Conservation (phyloP, 257 asterid genomes). For the Osmanthus fragrans region DNA sequence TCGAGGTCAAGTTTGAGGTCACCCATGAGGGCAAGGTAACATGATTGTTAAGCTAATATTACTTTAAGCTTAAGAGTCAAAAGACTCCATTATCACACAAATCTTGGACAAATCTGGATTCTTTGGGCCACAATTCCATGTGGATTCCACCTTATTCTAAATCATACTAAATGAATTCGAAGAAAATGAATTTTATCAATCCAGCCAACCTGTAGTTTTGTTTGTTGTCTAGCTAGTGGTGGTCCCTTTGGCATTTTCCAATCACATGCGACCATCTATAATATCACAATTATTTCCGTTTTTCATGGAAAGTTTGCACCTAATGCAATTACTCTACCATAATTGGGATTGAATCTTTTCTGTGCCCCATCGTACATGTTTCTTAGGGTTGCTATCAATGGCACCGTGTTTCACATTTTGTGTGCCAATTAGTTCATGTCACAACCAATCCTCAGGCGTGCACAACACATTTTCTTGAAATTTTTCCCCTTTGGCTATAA, state of each 20-base stretch:
- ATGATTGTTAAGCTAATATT: background rate
- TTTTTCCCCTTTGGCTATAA: background rate
- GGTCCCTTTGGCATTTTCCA: conserved; percentile 18
- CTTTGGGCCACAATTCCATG: conserved; percentile 5
- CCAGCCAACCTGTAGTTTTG: conserved; percentile 30
- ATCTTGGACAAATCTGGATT: background rate
- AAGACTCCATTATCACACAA: conserved; percentile 13
- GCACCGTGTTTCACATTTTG: no score
- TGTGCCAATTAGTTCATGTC: no score
- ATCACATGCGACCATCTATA: conserved; percentile 7
- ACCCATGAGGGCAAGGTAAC: no score
- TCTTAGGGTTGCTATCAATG: background rate
- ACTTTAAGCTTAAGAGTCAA: conserved; percentile 16
- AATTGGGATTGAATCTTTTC: background rate
- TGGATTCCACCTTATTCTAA: background rate
- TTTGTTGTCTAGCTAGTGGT: conserved; percentile 26
- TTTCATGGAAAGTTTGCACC: conserved; percentile 9
- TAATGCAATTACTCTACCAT: conserved; percentile 20
- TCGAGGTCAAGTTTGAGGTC: no score
- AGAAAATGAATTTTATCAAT: background rate
- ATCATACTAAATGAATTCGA: conserved; percentile 8
- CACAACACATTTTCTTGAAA: background rate
- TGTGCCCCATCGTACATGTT: background rate
- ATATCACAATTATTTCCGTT: conserved; percentile 11
- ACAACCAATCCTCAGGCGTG: background rate